Evolutionary conservation across 495 filamentous ascomycete genomes (phyloP).

Genomic region (Penicillium maclennaniae): DNA sequence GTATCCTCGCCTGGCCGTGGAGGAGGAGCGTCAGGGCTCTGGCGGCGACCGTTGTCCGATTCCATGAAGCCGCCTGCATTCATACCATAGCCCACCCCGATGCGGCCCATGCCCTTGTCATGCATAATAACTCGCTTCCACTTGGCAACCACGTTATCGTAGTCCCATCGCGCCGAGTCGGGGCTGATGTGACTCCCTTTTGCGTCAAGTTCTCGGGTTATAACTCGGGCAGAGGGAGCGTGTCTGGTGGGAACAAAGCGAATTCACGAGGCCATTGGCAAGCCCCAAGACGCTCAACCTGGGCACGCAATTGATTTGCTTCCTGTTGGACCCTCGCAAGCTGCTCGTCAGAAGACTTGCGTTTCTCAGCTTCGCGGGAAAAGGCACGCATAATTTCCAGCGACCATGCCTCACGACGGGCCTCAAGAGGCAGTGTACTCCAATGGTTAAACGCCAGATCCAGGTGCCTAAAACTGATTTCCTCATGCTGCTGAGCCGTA

Average conservation of each 20-base stretch:
- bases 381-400: slow-evolving; percentile 74
- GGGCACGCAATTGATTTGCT: slow-evolving; percentile 63
- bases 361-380: slow-evolving; percentile 61
- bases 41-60: slow-evolving; percentile 8
- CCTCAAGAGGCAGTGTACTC: slow-evolving; percentile 52
- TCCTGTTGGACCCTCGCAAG: slow-evolving; percentile 66
- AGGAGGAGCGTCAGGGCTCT: slow-evolving; percentile 19
- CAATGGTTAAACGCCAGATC: slow-evolving; percentile 68
- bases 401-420: slow-evolving; percentile 65
- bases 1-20: slow-evolving; percentile 29
- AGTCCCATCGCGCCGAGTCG: slow-evolving; percentile 48
- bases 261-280: slow-evolving; percentile 71
- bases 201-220: slow-evolving; percentile 39
- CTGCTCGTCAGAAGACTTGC: slow-evolving; percentile 56
- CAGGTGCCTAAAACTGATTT: slow-evolving; percentile 61
- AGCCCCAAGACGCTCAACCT: slow-evolving; percentile 64
- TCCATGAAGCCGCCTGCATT: slow-evolving; percentile 18
- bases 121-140: slow-evolving; percentile 55
- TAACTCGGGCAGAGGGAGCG: slow-evolving; percentile 53
- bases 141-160: slow-evolving; percentile 53
- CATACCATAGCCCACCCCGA: slow-evolving; percentile 28
- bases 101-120: slow-evolving; percentile 43
- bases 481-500: slow-evolving; percentile 54
- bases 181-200: slow-evolving; percentile 36
- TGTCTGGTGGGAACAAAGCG: slow-evolving; percentile 59